Conservation (phyloP, 768 basidiomycete species). For the Strobilomyces echinocephalus region DNA sequence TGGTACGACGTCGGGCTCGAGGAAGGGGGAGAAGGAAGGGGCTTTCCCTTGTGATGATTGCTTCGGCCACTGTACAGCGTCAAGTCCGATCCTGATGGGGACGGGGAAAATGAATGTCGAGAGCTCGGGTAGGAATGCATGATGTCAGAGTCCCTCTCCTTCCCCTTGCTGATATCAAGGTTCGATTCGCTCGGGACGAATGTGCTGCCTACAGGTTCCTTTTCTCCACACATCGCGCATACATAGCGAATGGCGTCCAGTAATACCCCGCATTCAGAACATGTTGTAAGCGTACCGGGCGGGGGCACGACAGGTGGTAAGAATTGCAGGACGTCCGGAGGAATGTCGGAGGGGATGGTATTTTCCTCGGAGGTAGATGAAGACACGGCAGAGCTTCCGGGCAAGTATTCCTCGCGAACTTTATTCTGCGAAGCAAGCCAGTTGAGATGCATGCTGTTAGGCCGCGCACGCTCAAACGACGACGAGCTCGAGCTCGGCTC, state of each 20-base stretch:
- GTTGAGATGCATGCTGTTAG: slow-evolving; percentile 60
- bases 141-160: slow-evolving; percentile 31
- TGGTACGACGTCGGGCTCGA: slow-evolving; percentile 17
- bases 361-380: slow-evolving; percentile 16
- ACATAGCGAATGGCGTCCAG: slow-evolving; percentile 87
- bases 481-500: slow-evolving; percentile 26
- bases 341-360: slow-evolving; percentile 35
- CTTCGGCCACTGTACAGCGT: slow-evolving; percentile 11
- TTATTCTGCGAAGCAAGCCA: slow-evolving; percentile 59
- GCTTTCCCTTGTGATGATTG: slow-evolving; percentile 34
- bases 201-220: slow-evolving; percentile 39
- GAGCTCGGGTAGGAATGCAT: slow-evolving; percentile 30
- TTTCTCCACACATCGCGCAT: slow-evolving; percentile 84
- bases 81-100: slow-evolving; percentile 18
- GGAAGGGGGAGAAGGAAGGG: slow-evolving; percentile 41
- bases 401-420: slow-evolving; percentile 18
- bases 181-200: slow-evolving; percentile 7
- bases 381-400: slow-evolving; percentile 9
- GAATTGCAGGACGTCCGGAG: slow-evolving; percentile 50
- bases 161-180: slow-evolving; percentile 40
- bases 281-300: slow-evolving; percentile 64
- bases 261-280: slow-evolving; percentile 72
- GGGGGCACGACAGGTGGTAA: slow-evolving; percentile 47
- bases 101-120: slow-evolving; percentile 17
- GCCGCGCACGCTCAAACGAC: slow-evolving; percentile 40